Evolutionary conservation across 2,329 filamentous ascomycete genomes (phyloP).

Genomic region (Aspergillus thermomutatus): DNA sequence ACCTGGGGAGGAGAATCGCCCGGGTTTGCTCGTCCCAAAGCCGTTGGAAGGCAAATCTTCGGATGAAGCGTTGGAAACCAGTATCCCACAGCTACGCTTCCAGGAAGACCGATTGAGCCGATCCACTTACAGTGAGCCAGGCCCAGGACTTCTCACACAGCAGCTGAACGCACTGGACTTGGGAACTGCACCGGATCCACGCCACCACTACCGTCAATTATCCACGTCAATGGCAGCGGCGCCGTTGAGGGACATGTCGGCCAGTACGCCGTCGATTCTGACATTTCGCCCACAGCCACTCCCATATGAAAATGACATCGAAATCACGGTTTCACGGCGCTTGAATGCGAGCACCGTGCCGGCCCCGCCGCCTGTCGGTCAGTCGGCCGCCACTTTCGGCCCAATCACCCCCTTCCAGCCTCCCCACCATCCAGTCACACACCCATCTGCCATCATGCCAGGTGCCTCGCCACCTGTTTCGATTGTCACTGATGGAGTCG

Average conservation of each 20-base stretch:
- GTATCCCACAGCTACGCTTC: slow-evolving; percentile 19
- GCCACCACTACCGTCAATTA: slow-evolving; percentile 21
- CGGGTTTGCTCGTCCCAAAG: slow-evolving; percentile 6
- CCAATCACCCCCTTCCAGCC: slow-evolving; percentile 1
- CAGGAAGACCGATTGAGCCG: slow-evolving; percentile 22
- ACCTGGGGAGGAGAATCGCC: slow-evolving; percentile 11
- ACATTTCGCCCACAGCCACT: slow-evolving; percentile 22
- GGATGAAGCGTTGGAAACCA: slow-evolving; percentile 27
- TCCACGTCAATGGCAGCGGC: slow-evolving; percentile 9
- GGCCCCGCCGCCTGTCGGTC: slow-evolving; percentile 10
- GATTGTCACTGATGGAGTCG: slow-evolving; percentile 10
- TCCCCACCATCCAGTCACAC: slow-evolving; percentile 3
- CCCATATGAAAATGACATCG: slow-evolving; percentile 34
- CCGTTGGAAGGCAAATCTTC: slow-evolving; percentile 26
- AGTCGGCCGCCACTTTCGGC: slow-evolving; percentile 8
- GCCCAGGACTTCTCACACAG: slow-evolving; percentile 18
- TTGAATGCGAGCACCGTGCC: slow-evolving; percentile 8
- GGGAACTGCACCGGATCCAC: slow-evolving; percentile 24
- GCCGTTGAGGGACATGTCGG: slow-evolving; percentile 20
- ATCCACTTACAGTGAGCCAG: slow-evolving; percentile 33
- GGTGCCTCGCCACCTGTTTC: slow-evolving; percentile 26
- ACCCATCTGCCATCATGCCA: slow-evolving; percentile 36
- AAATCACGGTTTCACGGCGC: slow-evolving; percentile 26
- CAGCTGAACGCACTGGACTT: slow-evolving; percentile 18
- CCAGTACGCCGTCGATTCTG: slow-evolving; percentile 25